phyloP scores from a whole-genome alignment of 208 protist genomes.

The Crithidia thermophila region DNA sequence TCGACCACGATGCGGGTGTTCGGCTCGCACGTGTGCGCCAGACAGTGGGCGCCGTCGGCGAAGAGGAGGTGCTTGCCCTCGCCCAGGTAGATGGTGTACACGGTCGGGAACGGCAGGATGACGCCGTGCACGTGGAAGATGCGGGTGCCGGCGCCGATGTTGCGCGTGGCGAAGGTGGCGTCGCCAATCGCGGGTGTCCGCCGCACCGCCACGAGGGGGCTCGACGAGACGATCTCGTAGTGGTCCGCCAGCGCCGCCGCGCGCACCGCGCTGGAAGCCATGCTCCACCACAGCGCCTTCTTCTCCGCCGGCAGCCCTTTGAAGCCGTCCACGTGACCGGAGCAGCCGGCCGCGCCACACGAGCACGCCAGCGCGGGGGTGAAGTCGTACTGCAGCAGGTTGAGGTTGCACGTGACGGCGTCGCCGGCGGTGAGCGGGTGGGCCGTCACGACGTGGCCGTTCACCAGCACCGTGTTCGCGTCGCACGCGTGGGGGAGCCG shows the following conservation, averaged over 20 bases:
- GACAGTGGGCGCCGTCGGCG: constrained; percentile 66
- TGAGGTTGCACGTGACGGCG: constrained; percentile 71
- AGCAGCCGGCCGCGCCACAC: constrained; percentile 52
- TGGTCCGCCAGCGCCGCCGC: constrained; percentile 44
- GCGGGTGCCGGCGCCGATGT: constrained; percentile 56
- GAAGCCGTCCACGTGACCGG: constrained; percentile 52
- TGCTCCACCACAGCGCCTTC: constrained; percentile 47
- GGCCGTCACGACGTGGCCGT: constrained; percentile 57
- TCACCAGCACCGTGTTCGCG: constrained; percentile 70
- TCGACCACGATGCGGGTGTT: constrained; percentile 84
- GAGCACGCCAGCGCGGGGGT: constrained; percentile 42
- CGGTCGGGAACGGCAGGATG: constrained; percentile 80
- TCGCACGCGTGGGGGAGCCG: constrained; percentile 76
- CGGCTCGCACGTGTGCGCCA: constrained; percentile 81
- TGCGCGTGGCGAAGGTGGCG: constrained; percentile 53
- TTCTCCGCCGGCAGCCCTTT: constrained; percentile 30
- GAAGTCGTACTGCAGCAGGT: constrained; percentile 54
- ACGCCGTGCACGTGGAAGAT: constrained; percentile 77
- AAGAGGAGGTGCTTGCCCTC: constrained; percentile 84
- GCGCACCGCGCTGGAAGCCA: constrained; percentile 42
- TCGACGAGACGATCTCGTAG: constrained; percentile 46
- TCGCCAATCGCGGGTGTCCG: constrained; percentile 51
- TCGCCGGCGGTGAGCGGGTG: constrained; percentile 62
- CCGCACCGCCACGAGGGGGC: constrained; percentile 43
- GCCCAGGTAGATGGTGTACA: constrained; percentile 85